Conservation (phyloP, 2,329 filamentous ascomycete genomes). For the Botryotinia narcissicola region DNA sequence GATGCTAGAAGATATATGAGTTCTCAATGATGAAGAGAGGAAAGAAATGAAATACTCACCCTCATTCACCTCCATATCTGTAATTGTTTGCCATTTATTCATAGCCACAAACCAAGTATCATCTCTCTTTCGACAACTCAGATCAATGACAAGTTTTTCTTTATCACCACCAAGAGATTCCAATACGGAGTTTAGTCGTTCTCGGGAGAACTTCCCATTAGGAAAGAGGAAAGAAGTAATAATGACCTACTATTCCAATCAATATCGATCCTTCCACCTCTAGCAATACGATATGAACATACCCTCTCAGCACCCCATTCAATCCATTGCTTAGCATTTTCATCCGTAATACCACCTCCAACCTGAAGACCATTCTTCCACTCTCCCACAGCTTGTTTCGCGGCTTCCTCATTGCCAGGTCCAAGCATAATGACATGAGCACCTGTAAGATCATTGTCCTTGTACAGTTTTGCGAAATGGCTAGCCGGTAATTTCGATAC, state of each 20-base stretch:
- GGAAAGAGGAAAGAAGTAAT: slow-evolving; percentile 96
- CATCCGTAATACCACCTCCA: slow-evolving; percentile 87
- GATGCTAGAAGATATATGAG: slow-evolving; percentile 56
- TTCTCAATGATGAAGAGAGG: background rate
- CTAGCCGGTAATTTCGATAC: slow-evolving; percentile 79
- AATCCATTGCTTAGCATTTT: slow-evolving; percentile 84
- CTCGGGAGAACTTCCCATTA: slow-evolving; percentile 73
- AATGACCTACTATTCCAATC: slow-evolving; percentile 67
- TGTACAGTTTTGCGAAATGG: slow-evolving; percentile 81
- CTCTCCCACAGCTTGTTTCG: slow-evolving; percentile 68
- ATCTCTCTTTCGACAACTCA: slow-evolving; percentile 77
- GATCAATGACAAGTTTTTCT: slow-evolving; percentile 84
- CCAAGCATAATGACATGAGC: slow-evolving; percentile 98
- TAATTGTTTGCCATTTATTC: slow-evolving; percentile 98
- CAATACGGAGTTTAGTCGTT: slow-evolving; percentile 72
- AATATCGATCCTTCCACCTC: slow-evolving; percentile 14
- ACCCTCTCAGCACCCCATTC: slow-evolving; percentile 87
- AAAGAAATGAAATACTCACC: slow-evolving; percentile 50
- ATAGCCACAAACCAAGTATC: slow-evolving; percentile 94
- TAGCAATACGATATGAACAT: slow-evolving; percentile 29
- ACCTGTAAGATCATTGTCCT: slow-evolving; percentile 67
- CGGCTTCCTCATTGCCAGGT: slow-evolving; percentile 78
- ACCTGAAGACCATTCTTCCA: slow-evolving; percentile 85
- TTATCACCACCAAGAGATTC: slow-evolving; percentile 69
- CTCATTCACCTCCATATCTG: slow-evolving; percentile 89